Evolutionary conservation across 2,329 filamentous ascomycete genomes (phyloP), one percentile per base, ranked within the genome.

Genomic region (Cladobotryum protrusum): DNA sequence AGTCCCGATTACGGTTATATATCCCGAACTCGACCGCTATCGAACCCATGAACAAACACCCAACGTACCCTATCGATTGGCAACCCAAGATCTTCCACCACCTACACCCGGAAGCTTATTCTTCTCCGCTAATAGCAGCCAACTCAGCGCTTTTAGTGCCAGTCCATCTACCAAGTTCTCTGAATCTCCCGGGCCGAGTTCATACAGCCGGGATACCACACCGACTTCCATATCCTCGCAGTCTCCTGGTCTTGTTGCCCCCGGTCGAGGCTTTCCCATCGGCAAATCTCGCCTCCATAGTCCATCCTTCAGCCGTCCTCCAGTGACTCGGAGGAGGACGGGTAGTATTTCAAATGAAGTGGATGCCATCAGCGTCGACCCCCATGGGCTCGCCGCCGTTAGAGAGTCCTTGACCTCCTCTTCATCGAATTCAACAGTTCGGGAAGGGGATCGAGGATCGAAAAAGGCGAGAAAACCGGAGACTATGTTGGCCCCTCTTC

Each of bases 221-320:
- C 87, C 87, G 6, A 89, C 86, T 4, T 90, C 87, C 9, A 83
- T 87, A 55, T 86, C 83, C 7, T 90, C 87, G 1, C 84, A 86
- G 58, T 90, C 86, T 14, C 85, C 87, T 3, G 77, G 80, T 3
- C 65, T 85, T 4, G 67, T 81, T 63, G 75, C 61, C 53, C 79
- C 68, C 48, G 72, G 64, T 54, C 73, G 68, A 54, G 73, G 62
- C 57, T 74, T 65, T 20, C 67, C 71, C 45, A 64, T 72, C 8
- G 39, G 20, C n/a, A 75, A 76, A 57, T 61, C 66, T 51, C 75
- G 75, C 57, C 79, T 82, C 63, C 69, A 68, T 48, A 85, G 79
- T 59, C 81, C 77, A 43, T 70, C 74, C 43, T 66, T 75, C 52
- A 78, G 72, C 45, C 73, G 81, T 53, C 82, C 82, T 9, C 82